These are phyloP conservation scores for Linderniella brevidens DNA, from an alignment of 257 asterid species.

Conservation along the genomic window DNA sequence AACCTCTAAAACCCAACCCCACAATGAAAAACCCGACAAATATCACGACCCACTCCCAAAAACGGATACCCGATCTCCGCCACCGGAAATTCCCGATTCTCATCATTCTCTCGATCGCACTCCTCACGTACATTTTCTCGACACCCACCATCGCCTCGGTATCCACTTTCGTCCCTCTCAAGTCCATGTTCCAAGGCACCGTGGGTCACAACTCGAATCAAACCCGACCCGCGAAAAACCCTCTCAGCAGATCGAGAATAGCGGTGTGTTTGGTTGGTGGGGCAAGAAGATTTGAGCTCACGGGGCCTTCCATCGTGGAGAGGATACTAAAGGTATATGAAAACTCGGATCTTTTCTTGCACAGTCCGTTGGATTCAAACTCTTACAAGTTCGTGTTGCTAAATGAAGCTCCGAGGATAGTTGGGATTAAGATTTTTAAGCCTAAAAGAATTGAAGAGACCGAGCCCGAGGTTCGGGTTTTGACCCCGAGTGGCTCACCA, in stretches of 20 bases:
- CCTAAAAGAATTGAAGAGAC: constrained; percentile 42
- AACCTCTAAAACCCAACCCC: background rate
- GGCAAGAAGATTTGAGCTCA: constrained; percentile 87
- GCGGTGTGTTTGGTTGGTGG: constrained; percentile 98
- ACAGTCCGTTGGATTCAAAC: constrained; percentile 60
- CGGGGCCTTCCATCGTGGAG: constrained; percentile 76
- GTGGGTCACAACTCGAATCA: constrained; percentile 2
- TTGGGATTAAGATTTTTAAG: constrained; percentile 45
- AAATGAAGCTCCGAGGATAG: constrained; percentile 59
- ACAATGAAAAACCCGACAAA: constrained; percentile 27
- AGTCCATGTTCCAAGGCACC: constrained; percentile 24
- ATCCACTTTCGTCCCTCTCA: constrained; percentile 25
- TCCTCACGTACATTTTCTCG: constrained; percentile 27
- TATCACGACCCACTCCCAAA: constrained; percentile 25
- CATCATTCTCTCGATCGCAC: constrained; percentile 33
- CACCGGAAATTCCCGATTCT: constrained; percentile 41
- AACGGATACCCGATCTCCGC: constrained; percentile 41
- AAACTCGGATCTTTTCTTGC: constrained; percentile 65
- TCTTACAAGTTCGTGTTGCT: constrained; percentile 52
- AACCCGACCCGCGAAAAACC: background rate
- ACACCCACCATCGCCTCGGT: constrained; percentile 18
- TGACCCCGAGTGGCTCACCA: constrained; percentile 63
- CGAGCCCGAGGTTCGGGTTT: constrained; percentile 47
- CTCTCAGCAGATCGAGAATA: constrained; percentile 32
- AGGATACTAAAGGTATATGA: constrained; percentile 42